phyloP scores from a whole-genome alignment of 169 alveolate genomes.

The Blepharisma undulans region DNA sequence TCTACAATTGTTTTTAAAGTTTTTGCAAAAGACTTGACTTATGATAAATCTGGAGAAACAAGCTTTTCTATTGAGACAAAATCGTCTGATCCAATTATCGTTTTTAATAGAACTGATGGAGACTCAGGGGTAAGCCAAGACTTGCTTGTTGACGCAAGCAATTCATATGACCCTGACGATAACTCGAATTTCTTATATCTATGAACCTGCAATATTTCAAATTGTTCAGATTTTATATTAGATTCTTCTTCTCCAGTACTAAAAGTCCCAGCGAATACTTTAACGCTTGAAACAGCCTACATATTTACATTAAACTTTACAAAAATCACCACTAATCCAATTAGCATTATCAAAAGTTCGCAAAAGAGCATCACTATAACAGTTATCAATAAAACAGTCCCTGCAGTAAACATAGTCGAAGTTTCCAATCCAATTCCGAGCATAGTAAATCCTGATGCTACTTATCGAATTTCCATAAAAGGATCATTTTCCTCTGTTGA shows the following conservation, averaged over 20 bases:
- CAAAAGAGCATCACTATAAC: background rate
- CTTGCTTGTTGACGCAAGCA: background rate
- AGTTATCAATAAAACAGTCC: background rate
- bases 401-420: background rate
- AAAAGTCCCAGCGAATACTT: background rate
- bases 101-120: background rate
- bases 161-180: background rate
- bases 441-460: background rate
- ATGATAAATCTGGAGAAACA: background rate
- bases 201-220: background rate
- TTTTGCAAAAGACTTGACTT: background rate
- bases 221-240: background rate
- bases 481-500: background rate
- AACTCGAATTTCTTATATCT: background rate
- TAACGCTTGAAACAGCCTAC: background rate
- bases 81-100: background rate
- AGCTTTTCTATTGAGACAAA: background rate
- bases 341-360: background rate
- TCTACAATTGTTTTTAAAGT: background rate
- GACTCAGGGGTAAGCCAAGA: background rate
- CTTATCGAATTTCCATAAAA: background rate
- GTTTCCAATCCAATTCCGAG: background rate
- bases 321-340: background rate
- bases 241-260: background rate
- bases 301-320: background rate